Percentiles rank a stretch among this genome's conserved stretches.
These are phyloP conservation scores for Coffea humblotiana DNA, from an alignment of 305 asterid species.

Conservation along the genomic window DNA sequence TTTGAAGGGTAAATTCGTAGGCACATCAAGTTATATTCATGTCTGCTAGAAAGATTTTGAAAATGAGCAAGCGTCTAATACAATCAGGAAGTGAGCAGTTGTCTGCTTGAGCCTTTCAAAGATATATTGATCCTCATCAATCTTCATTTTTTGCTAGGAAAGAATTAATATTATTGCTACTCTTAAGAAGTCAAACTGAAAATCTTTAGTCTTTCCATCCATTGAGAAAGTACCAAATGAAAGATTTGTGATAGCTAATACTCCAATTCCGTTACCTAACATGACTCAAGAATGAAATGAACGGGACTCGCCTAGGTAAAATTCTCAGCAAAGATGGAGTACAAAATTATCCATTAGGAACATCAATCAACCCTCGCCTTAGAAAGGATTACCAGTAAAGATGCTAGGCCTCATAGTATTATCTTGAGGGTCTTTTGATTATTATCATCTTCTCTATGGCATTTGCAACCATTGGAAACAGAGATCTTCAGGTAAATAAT, in stretches of 20 bases:
- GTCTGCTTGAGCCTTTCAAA: too few species aligned
- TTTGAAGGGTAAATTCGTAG: too few species aligned
- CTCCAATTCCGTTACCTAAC: background rate
- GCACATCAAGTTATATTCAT: too few species aligned
- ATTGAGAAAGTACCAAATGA: background rate
- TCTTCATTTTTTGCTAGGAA: too few species aligned
- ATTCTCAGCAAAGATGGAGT: background rate
- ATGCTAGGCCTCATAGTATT: background rate
- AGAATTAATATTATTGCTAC: too few species aligned
- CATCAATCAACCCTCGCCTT: background rate
- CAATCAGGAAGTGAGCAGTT: too few species aligned
- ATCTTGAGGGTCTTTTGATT: conserved; percentile 28
- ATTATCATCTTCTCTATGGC: conserved; percentile 29
- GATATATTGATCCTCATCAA: too few species aligned
- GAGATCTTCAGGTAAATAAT: conserved; percentile 13
- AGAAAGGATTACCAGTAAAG: background rate
- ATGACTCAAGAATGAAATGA: background rate
- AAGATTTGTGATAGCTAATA: background rate
- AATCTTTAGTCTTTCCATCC: background rate
- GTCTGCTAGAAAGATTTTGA: too few species aligned
- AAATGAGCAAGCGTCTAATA: too few species aligned
- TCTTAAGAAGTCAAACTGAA: background rate
- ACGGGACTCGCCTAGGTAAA: too few species aligned
- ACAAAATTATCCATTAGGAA: background rate
- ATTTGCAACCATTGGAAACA: conserved; percentile 51